phyloP scores from a whole-genome alignment of 2,329 filamentous ascomycete species.

The Cercospora citrullina region DNA sequence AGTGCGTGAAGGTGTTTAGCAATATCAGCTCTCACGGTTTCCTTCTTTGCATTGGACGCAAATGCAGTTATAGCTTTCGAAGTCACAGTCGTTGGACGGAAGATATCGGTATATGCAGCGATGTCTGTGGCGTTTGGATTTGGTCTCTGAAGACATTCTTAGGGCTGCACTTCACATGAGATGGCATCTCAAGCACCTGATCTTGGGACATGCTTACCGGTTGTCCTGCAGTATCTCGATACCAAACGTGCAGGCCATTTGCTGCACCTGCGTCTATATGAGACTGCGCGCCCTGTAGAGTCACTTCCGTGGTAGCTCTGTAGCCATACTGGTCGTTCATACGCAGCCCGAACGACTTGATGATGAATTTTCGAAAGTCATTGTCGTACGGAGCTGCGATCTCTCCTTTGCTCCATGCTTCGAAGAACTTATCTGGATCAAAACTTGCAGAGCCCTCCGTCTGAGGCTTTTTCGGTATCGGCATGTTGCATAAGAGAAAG shows the following conservation, averaged over 20 bases:
- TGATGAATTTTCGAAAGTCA: slow-evolving; percentile 50
- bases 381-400: slow-evolving; percentile 43
- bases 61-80: slow-evolving; percentile 63
- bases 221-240: slow-evolving; percentile 45
- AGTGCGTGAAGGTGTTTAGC: slow-evolving; percentile 58
- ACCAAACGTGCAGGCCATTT: slow-evolving; percentile 55
- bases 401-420: slow-evolving; percentile 45
- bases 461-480: slow-evolving; percentile 36
- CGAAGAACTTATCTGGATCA: slow-evolving; percentile 49
- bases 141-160: slow-evolving; percentile 32
- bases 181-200: slow-evolving; percentile 18
- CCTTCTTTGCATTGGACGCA: slow-evolving; percentile 64
- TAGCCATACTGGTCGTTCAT: slow-evolving; percentile 52
- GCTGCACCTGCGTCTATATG: slow-evolving; percentile 50
- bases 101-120: slow-evolving; percentile 66
- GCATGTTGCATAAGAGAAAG: slow-evolving; percentile 3
- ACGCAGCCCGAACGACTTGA: slow-evolving; percentile 50
- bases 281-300: slow-evolving; percentile 51
- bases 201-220: slow-evolving; percentile 34
- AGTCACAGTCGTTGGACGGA: slow-evolving; percentile 61
- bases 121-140: slow-evolving; percentile 60
- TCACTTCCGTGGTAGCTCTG: slow-evolving; percentile 53
- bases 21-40: slow-evolving; percentile 59
- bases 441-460: slow-evolving; percentile 48
- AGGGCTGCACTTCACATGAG: slow-evolving; percentile 28